phyloP scores from a whole-genome alignment of 2,329 filamentous ascomycete genomes.

The Sclerotinia trifoliorum region DNA sequence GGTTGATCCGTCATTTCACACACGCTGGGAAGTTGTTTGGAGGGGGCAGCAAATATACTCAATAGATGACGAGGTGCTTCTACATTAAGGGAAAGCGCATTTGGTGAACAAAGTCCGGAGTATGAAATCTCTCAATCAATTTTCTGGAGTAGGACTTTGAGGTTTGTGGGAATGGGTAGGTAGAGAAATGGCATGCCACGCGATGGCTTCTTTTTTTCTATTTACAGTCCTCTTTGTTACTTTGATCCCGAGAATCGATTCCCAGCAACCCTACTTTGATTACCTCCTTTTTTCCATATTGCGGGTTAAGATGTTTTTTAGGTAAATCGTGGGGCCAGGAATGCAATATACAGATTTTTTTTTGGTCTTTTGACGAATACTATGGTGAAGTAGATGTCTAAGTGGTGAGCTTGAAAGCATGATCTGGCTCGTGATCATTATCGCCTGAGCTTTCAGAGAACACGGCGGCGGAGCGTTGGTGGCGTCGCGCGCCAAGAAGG shows the following conservation, averaged over 20 bases:
- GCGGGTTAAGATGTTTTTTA: slow-evolving; percentile 14
- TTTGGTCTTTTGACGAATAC: not conserved
- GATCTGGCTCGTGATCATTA: not conserved
- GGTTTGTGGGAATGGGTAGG: not conserved
- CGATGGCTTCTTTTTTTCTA: slow-evolving; percentile 8
- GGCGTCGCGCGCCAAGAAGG: not conserved
- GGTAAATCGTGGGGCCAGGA: slow-evolving; percentile 13
- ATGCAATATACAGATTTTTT: slow-evolving; percentile 15
- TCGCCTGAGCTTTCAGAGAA: not conserved
- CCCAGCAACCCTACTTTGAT: slow-evolving; percentile 15
- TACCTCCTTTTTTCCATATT: slow-evolving; percentile 12
- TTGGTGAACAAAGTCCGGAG: not conserved
- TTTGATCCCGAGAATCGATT: slow-evolving; percentile 18
- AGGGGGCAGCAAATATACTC: not conserved
- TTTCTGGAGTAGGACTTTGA: not conserved
- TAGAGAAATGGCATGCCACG: slow-evolving; percentile 2
- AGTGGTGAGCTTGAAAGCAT: not conserved
- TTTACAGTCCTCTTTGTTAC: slow-evolving; percentile 18
- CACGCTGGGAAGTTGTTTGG: not conserved
- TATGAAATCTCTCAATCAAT: not conserved
- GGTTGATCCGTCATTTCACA: slow-evolving; percentile 1
- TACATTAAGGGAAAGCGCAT: not conserved
- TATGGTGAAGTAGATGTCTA: not conserved
- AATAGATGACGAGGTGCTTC: not conserved
- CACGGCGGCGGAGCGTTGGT: not conserved